Base-by-base conservation (phyloP, 805 yeast species). In the Myxozyma vanderwaltii region DNA sequence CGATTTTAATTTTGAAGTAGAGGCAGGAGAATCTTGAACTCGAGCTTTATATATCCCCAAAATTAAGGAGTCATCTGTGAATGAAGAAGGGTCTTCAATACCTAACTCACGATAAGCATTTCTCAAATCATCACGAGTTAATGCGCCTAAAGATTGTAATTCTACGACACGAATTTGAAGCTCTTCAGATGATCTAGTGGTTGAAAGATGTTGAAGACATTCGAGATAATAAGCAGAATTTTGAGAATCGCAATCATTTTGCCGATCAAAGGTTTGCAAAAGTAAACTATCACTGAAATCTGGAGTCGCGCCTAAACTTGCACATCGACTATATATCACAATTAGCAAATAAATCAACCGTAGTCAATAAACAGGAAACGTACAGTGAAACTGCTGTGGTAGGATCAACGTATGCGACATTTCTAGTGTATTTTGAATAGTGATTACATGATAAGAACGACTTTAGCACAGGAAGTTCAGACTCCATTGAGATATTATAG, bases 151-250 rank as follows among this genome's bases (percentile, higher is more conserved):
- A 2, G 84, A 80, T 33, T 77, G 71, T 31, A 82, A 74, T 44
- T 80, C 80, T 6, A 80, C 73, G 8, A 82, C 79, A 45, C 68
- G 75, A 26, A 73, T 66, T 54, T 77, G 76, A 27, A 86, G 69
- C 44, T 75, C 79, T 56, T 80, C 80, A 1, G 82, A 76, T 6
- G 76, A 73, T 56, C 83, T 77, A 0, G 73, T 65, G n/a, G 79
- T 77, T 0, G 86, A 80, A 39, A 86, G 74, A 40, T 72, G 78
- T 5, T 72, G 74, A 35, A 87, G 69, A 0, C 86, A 81, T 69
- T 87, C 91, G 64, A 82, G 79, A 64, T 85, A 86, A 35, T 74
- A 70, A 0, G 87, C 83, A 1, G 69, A 62, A 48, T 78, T 74
- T 0, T 63, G 69, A 0, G 81, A 78, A 68, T 86, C 89, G 50